These are phyloP conservation scores for Adansonia madagascariensis DNA, from an alignment of 441 rosid species.

Conservation along the genomic window DNA sequence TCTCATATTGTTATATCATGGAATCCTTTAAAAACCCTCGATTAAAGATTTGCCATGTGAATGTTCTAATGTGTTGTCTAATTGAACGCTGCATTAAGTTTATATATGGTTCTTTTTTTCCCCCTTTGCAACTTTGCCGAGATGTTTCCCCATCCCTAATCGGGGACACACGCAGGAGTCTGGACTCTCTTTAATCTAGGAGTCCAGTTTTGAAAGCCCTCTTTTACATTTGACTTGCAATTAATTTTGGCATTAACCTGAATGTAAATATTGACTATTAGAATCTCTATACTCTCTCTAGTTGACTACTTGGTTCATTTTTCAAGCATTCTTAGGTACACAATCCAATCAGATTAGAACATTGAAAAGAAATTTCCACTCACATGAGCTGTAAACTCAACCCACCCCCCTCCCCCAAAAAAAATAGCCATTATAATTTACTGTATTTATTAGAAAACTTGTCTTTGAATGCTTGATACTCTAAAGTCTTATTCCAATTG, in stretches of 20 bases:
- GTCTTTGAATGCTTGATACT: neutral
- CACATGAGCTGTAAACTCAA: neutral
- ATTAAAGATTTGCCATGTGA: neutral
- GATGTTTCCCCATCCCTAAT: neutral
- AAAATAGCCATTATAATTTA: neutral
- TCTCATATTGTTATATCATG: neutral
- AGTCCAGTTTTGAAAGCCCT: neutral
- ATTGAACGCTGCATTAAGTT: neutral
- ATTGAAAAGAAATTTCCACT: neutral
- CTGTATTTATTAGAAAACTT: neutral
- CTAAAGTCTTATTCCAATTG: neutral
- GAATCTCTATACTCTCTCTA: neutral
- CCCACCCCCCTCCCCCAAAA: neutral
- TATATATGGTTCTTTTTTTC: too few species aligned
- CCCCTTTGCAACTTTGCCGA: neutral
- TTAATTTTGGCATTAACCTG: neutral
- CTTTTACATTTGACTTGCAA: neutral
- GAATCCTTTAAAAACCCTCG: neutral
- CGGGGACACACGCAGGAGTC: neutral
- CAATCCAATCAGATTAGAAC: neutral
- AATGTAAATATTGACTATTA: too few species aligned
- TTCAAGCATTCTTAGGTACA: neutral
- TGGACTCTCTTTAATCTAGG: neutral
- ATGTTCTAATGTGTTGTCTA: neutral
- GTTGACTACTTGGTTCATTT: neutral